Evolutionary conservation across 108 stramenopile species (phyloP).

Genomic region (Skeletonema marinoi): DNA sequence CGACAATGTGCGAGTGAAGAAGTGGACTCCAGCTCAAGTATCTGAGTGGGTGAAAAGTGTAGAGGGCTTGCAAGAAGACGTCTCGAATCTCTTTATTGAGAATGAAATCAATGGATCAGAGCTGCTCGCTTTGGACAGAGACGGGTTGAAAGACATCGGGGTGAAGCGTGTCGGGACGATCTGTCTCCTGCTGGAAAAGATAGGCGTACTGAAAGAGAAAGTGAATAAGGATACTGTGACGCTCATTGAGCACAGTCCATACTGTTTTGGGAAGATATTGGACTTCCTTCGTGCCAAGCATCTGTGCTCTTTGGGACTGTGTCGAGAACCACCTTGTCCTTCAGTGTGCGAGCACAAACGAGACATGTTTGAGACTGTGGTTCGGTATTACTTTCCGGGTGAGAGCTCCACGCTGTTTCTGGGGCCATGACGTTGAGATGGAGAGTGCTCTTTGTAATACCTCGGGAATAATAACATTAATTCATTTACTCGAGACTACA

Average conservation of each 20-base stretch:
- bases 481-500: too few species aligned
- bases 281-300: not conserved
- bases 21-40: slow-evolving; percentile 12
- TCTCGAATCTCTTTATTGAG: not conserved
- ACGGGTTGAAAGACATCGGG: slow-evolving; percentile 10
- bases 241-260: too few species aligned
- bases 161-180: slow-evolving; percentile 9
- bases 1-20: not conserved
- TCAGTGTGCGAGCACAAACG: not conserved
- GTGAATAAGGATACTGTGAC: too few species aligned
- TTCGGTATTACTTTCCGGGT: slow-evolving; percentile 9
- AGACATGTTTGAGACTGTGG: slow-evolving; percentile 6
- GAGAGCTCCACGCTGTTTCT: not conserved
- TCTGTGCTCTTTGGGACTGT: not conserved
- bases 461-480: too few species aligned
- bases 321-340: not conserved
- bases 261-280: too few species aligned
- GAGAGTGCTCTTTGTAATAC: too few species aligned
- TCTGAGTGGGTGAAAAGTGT: not conserved
- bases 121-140: not conserved
- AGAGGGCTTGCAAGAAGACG: not conserved
- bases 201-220: too few species aligned
- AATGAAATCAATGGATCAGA: slow-evolving; percentile 4
- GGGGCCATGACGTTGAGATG: too few species aligned
- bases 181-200: slow-evolving; percentile 1